Percentiles rank a stretch among this genome's conserved stretches.
Evolutionary conservation across 2,329 filamentous ascomycete genomes (phyloP).

Genomic region (Celoporthe dispersa): DNA sequence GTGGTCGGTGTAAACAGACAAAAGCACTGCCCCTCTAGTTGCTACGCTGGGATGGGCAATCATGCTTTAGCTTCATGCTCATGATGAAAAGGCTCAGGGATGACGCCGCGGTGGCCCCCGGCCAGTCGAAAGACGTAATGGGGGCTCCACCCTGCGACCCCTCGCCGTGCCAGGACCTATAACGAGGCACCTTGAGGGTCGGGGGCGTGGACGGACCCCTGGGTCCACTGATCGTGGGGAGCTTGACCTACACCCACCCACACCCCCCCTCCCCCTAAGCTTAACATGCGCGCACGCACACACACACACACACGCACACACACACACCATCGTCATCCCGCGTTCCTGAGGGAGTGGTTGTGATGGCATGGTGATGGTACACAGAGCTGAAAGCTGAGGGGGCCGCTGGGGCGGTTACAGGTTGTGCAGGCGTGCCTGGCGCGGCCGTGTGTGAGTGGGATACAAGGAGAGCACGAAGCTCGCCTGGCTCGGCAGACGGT

Average conservation of each 20-base stretch:
- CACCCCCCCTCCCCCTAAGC: constrained; percentile 5
- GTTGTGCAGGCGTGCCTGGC: constrained; percentile 26
- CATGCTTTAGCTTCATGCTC: constrained; percentile 9
- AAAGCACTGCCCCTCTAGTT: constrained; percentile 23
- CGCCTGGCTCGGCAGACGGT: constrained; percentile 19
- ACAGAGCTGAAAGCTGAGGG: constrained; percentile 21
- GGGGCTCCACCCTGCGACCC: not conserved
- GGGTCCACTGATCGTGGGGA: not conserved
- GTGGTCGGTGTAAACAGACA: constrained; percentile 13
- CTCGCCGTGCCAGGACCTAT: constrained; percentile 7
- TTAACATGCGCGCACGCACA: not conserved
- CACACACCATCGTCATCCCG: constrained; percentile 19
- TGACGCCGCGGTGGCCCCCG: constrained; percentile 20
- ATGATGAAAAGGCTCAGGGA: constrained; percentile 20
- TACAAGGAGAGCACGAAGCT: constrained; percentile 20
- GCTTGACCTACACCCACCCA: constrained; percentile 7
- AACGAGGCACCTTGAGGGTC: constrained; percentile 7
- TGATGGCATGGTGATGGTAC: not conserved
- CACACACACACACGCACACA: too few relatives aligned
- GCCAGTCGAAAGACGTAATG: constrained; percentile 18
- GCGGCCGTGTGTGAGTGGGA: constrained; percentile 15
- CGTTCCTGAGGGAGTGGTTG: not conserved
- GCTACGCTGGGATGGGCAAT: constrained; percentile 9
- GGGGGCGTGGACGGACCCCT: constrained; percentile 15
- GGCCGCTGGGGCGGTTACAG: constrained; percentile 22